Conservation (phyloP, 2,329 filamentous ascomycete genomes). For the Trichoderma sp. region DNA sequence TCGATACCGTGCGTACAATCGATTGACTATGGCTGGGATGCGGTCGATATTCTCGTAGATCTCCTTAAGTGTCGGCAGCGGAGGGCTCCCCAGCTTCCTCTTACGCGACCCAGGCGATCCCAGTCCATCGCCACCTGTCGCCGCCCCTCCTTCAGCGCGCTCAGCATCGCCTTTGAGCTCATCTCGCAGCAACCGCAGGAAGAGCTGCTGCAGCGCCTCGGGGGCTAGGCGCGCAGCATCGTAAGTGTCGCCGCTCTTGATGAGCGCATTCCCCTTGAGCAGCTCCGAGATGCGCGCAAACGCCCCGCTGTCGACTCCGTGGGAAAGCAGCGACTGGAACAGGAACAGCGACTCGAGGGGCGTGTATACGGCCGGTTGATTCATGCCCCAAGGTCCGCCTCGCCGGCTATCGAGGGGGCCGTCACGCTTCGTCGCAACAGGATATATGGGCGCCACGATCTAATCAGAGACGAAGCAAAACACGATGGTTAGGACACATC, state of each 20-base stretch:
- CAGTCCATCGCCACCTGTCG: constrained; percentile 42
- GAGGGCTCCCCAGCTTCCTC: constrained; percentile 70
- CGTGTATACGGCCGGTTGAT: constrained; percentile 67
- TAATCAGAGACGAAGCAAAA: constrained; percentile 19
- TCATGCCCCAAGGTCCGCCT: constrained; percentile 59
- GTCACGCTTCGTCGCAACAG: constrained; percentile 51
- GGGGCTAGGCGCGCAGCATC: constrained; percentile 73
- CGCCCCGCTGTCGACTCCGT: constrained; percentile 64
- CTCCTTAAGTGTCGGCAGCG: constrained; percentile 65
- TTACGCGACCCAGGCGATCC: constrained; percentile 65
- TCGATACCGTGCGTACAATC: constrained; percentile 74
- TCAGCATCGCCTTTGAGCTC: constrained; percentile 61
- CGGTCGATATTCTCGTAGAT: constrained; percentile 66
- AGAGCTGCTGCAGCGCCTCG: constrained; percentile 77
- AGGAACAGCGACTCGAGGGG: constrained; percentile 83
- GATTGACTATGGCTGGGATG: constrained; percentile 69
- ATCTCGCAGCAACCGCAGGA: constrained; percentile 73
- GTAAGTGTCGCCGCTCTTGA: constrained; percentile 70
- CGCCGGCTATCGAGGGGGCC: constrained; percentile 58
- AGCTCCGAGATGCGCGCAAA: constrained; percentile 74
- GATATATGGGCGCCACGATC: constrained; percentile 59
- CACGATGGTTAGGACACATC: not conserved
- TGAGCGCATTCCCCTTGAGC: constrained; percentile 70
- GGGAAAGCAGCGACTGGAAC: constrained; percentile 73
- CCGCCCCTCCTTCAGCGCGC: constrained; percentile 29